Percentiles rank a stretch among this genome's conserved stretches.
Evolutionary conservation across 164 flowering plant species (phyloP).

Genomic region (Tetracentron sinense): DNA sequence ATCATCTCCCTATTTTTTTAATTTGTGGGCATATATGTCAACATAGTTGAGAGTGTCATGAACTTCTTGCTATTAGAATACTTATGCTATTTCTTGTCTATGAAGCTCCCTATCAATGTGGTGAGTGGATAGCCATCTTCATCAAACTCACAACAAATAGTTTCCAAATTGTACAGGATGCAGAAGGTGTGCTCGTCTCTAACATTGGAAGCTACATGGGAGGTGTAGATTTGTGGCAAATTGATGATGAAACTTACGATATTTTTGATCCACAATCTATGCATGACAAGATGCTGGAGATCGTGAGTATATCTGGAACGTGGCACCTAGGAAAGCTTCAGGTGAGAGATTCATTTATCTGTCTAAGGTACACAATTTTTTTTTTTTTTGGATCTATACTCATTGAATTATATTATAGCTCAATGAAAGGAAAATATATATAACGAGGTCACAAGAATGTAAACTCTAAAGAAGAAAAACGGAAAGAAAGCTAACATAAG

Average conservation of each 20-base stretch:
- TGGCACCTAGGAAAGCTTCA: constrained; percentile 99
- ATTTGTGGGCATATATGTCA: neutral
- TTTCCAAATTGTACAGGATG: constrained; percentile 52
- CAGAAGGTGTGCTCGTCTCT: constrained; percentile 96
- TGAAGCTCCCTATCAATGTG: neutral
- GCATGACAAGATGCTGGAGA: constrained; percentile 97
- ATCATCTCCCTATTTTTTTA: neutral
- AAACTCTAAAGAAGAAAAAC: too few species aligned
- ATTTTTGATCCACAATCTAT: constrained; percentile 94
- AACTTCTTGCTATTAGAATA: neutral
- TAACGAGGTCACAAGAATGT: too few species aligned
- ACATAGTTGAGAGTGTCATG: neutral
- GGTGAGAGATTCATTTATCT: constrained; percentile 35
- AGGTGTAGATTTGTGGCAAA: constrained; percentile 98
- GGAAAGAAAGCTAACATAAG: too few species aligned
- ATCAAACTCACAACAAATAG: too few species aligned
- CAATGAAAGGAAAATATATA: too few species aligned
- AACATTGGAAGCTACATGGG: constrained; percentile 99
- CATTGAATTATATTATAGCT: too few species aligned
- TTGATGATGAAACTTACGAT: constrained; percentile 85
- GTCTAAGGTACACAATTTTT: neutral
- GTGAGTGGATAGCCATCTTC: neutral
- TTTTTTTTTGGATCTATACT: too few species aligned
- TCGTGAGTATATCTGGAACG: constrained; percentile 95
- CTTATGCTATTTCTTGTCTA: neutral